Evolutionary conservation across 768 basidiomycete species (phyloP).

Genomic region (Rubroboletus satanas): DNA sequence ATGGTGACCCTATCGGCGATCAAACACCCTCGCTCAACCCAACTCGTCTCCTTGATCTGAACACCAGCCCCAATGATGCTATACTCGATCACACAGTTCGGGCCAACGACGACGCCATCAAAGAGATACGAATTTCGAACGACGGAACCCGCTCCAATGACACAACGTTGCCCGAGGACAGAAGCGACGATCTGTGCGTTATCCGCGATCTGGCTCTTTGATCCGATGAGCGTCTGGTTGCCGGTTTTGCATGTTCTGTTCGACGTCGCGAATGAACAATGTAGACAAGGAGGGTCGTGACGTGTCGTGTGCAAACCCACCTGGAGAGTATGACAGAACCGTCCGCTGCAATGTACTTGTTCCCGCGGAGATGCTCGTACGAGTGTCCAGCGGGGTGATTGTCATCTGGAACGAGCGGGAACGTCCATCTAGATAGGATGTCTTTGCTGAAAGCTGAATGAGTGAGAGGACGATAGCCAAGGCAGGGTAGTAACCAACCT

Average conservation of each 20-base stretch:
- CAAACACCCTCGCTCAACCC: constrained; percentile 71
- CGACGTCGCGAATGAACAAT: background rate
- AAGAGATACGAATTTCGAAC: constrained; percentile 81
- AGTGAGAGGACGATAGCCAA: background rate
- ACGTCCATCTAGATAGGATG: constrained; percentile 89
- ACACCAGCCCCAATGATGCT: constrained; percentile 82
- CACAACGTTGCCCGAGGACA: constrained; percentile 74
- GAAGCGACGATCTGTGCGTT: constrained; percentile 65
- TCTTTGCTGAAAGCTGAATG: constrained; percentile 61
- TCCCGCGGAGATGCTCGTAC: constrained; percentile 85
- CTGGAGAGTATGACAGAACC: constrained; percentile 78
- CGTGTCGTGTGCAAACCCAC: constrained; percentile 38
- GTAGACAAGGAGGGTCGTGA: background rate
- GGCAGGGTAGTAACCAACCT: constrained; percentile 46
- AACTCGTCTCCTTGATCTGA: constrained; percentile 61
- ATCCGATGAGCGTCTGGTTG: constrained; percentile 81
- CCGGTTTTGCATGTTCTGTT: constrained; percentile 77
- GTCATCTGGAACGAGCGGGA: constrained; percentile 93
- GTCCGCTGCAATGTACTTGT: constrained; percentile 83
- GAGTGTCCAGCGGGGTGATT: constrained; percentile 78
- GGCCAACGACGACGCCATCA: constrained; percentile 68
- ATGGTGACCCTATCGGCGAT: constrained; percentile 79
- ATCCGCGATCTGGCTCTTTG: constrained; percentile 62
- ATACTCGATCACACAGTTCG: constrained; percentile 65
- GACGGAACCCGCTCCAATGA: constrained; percentile 64